These are phyloP conservation scores for Neurospora sp. DNA, from an alignment of 2,329 filamentous ascomycete species.

Conservation along the genomic window DNA sequence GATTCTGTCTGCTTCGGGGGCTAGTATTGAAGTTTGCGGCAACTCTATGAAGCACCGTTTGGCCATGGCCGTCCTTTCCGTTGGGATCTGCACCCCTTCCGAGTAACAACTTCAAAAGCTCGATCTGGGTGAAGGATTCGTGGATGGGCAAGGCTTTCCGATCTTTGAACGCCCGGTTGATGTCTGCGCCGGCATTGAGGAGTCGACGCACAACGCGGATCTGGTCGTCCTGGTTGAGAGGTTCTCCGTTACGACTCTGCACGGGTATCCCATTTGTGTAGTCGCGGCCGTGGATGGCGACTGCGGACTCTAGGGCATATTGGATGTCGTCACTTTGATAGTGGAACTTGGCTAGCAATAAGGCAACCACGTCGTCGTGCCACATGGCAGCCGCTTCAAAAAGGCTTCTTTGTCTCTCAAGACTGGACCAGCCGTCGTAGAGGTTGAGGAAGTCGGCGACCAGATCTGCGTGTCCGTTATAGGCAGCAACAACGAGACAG, in stretches of 20 bases:
- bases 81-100: conserved; percentile 20
- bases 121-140: conserved; percentile 4
- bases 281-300: not conserved
- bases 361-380: not conserved
- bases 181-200: conserved; percentile 15
- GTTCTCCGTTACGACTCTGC: conserved; percentile 1
- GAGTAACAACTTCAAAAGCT: conserved; percentile 16
- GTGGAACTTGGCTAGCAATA: not conserved
- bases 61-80: conserved; percentile 2
- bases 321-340: conserved; percentile 4
- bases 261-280: not conserved
- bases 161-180: conserved; percentile 2
- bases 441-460: conserved; percentile 6
- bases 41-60: conserved; percentile 14
- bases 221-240: conserved; percentile 11
- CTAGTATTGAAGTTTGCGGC: conserved; percentile 3
- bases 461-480: conserved; percentile 3
- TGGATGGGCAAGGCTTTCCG: conserved; percentile 6
- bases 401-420: not conserved
- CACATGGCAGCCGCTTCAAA: not conserved
- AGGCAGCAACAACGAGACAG: conserved; percentile 3
- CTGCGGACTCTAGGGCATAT: conserved; percentile 1
- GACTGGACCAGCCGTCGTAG: conserved; percentile 6
- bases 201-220: conserved; percentile 12
- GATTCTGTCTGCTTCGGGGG: conserved; percentile 4